Conservation (phyloP, 139 green algal genomes). For the Coccomyxa sp. region DNA sequence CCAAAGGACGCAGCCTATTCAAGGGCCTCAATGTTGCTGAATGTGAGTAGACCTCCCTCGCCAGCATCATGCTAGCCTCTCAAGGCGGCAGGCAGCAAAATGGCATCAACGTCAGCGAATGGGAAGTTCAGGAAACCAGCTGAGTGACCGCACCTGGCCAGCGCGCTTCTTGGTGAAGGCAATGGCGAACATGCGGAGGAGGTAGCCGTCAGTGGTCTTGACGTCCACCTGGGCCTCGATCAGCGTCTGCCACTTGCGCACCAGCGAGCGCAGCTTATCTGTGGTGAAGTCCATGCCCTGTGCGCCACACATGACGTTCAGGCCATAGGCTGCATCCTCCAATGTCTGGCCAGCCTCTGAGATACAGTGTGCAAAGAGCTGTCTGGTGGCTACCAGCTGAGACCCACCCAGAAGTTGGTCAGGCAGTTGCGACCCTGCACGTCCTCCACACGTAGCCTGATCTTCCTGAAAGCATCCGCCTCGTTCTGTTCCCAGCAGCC, state of each 20-base stretch:
- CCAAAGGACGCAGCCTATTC: too few species aligned
- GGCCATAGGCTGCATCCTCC: background rate
- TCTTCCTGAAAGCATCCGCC: conserved; percentile 96
- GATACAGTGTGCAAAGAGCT: background rate
- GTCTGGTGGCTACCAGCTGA: background rate
- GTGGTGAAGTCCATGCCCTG: conserved; percentile 99
- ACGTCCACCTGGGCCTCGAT: conserved; percentile 98
- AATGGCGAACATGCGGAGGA: conserved; percentile 95
- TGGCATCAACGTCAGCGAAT: too few species aligned
- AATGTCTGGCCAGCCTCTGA: background rate
- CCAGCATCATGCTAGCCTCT: too few species aligned
- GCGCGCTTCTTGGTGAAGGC: conserved; percentile 96
- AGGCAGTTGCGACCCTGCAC: conserved; percentile 95
- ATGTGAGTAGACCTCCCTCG: too few species aligned
- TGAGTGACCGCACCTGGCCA: conserved; percentile 47
- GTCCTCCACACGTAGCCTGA: conserved; percentile 93
- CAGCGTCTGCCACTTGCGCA: conserved; percentile 99
- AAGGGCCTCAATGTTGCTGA: too few species aligned
- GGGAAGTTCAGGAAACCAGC: too few species aligned
- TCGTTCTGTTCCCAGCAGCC: conserved; percentile 78
- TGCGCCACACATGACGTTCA: background rate
- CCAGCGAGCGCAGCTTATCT: conserved; percentile 97
- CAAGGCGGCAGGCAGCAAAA: too few species aligned
- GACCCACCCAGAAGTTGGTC: conserved; percentile 83
- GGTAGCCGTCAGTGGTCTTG: conserved; percentile 98